phyloP scores from a whole-genome alignment of 1,139 yeast species.

The Suhomyces atakaporum region DNA sequence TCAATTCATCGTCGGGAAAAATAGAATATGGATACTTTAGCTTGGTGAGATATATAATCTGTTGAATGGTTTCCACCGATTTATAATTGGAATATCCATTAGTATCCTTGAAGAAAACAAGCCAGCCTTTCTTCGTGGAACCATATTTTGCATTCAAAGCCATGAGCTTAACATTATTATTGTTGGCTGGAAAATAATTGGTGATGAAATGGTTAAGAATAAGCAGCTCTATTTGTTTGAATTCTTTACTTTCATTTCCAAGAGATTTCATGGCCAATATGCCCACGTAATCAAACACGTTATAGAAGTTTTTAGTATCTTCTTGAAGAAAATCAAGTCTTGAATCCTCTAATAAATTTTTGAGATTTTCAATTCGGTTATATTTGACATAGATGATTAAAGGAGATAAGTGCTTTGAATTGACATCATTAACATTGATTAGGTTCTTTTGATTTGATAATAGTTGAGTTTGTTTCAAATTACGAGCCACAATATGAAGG shows the following conservation, averaged over 20 bases:
- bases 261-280: slow-evolving; percentile 35
- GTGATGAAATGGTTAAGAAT: slow-evolving; percentile 44
- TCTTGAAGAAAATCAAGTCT: slow-evolving; percentile 46
- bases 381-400: slow-evolving; percentile 71
- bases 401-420: slow-evolving; percentile 65
- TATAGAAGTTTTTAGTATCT: slow-evolving; percentile 47
- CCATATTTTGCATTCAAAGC: slow-evolving; percentile 44
- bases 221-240: slow-evolving; percentile 45
- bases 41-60: slow-evolving; percentile 33
- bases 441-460: slow-evolving; percentile 34
- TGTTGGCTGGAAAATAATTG: slow-evolving; percentile 27
- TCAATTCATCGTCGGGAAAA: slow-evolving; percentile 36
- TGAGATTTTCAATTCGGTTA: slow-evolving; percentile 62
- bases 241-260: slow-evolving; percentile 30
- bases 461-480: slow-evolving; percentile 42
- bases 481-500: slow-evolving; percentile 63
- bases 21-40: slow-evolving; percentile 39
- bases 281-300: slow-evolving; percentile 44
- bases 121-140: slow-evolving; percentile 35
- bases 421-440: slow-evolving; percentile 62
- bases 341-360: slow-evolving; percentile 45
- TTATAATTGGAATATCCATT: slow-evolving; percentile 26
- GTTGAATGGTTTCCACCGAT: slow-evolving; percentile 44
- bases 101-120: slow-evolving; percentile 26
- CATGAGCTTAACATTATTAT: slow-evolving; percentile 17